Percentiles rank a stretch among this genome's conserved stretches.
Evolutionary conservation across 2,329 filamentous ascomycete genomes (phyloP).

Genomic region (Talaromyces sp.): DNA sequence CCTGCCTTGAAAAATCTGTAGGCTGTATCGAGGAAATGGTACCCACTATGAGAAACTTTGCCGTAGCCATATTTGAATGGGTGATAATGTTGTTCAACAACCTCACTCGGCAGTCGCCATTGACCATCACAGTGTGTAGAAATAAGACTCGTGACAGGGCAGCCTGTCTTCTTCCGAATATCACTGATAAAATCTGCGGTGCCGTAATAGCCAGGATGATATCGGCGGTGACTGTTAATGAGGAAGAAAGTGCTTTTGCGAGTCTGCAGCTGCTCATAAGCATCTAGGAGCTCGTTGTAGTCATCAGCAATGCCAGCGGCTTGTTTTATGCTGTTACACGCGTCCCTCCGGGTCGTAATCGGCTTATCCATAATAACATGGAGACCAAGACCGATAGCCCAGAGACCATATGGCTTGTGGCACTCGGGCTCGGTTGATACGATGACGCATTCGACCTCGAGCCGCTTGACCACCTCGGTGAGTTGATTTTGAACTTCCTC

Average conservation of each 20-base stretch:
- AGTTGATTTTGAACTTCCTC: background rate
- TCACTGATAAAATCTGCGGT: background rate
- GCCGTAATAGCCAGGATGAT: background rate
- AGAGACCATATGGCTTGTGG: background rate
- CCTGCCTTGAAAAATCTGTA: background rate
- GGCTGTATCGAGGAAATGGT: background rate
- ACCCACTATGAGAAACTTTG: slow-evolving; percentile 1
- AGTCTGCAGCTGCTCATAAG: background rate
- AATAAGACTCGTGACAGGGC: background rate
- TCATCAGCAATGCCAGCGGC: background rate
- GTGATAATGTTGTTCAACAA: background rate
- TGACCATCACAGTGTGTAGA: background rate
- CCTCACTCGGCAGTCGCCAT: background rate
- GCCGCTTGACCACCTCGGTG: background rate
- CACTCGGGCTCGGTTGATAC: background rate
- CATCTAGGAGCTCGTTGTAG: background rate
- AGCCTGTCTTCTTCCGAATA: background rate
- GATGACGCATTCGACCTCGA: background rate
- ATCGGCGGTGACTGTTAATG: background rate
- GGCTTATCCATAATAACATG: background rate
- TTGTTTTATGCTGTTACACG: background rate
- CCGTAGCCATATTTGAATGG: background rate
- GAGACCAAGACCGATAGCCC: background rate
- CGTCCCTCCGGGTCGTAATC: background rate
- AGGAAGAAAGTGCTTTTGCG: background rate